phyloP scores from a whole-genome alignment of 345 rosid genomes.

The Syzygium aromaticum region DNA sequence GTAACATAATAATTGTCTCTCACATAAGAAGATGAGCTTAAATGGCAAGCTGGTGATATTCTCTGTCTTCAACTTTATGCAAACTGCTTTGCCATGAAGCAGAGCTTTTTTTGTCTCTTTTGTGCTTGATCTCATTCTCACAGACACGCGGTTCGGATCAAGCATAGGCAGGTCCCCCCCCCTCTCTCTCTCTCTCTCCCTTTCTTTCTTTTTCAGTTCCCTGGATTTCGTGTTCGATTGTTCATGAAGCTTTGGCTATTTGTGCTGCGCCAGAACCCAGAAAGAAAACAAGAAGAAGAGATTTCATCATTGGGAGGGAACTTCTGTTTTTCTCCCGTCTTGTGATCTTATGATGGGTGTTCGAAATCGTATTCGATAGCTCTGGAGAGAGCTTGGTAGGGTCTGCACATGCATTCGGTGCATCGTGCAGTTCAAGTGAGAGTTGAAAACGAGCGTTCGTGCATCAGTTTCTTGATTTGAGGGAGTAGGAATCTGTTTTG shows the following conservation, averaged over 20 bases:
- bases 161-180: background rate
- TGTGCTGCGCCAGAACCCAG: background rate
- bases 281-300: background rate
- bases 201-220: background rate
- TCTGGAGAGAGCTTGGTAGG: background rate
- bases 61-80: background rate
- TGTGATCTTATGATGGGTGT: background rate
- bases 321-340: background rate
- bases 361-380: background rate
- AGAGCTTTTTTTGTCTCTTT: background rate
- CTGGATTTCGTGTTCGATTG: background rate
- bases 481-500: background rate
- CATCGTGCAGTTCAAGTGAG: background rate
- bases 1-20: background rate
- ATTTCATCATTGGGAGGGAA: background rate
- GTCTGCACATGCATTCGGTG: background rate
- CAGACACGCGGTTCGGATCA: background rate
- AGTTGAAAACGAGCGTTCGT: no score
- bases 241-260: background rate
- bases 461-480: background rate
- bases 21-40: background rate
- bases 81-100: background rate
- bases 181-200: background rate
- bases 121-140: background rate
- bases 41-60: background rate